phyloP scores from a whole-genome alignment of 176 grass and related monocot genomes.

The Oryza glumipatula region DNA sequence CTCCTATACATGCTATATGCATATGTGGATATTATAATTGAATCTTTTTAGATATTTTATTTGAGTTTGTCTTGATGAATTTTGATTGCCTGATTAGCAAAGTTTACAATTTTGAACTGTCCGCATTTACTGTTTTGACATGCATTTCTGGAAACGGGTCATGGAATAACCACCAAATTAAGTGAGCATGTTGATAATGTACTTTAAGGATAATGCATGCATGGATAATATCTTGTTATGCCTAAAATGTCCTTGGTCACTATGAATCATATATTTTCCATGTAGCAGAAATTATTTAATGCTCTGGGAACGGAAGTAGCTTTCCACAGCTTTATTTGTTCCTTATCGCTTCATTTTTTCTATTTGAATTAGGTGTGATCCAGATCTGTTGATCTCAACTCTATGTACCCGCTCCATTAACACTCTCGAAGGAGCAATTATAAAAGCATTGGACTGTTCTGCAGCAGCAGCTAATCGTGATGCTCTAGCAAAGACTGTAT shows the following conservation, averaged over 20 bases:
- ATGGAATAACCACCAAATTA: constrained; percentile 2
- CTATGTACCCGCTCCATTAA: constrained; percentile 91
- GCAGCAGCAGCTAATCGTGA: constrained; percentile 90
- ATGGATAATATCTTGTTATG: not conserved
- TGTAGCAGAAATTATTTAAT: not conserved
- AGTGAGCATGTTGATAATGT: constrained; percentile 6
- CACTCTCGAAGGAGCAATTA: constrained; percentile 87
- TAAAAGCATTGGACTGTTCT: constrained; percentile 88
- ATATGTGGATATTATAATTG: constrained; percentile 22
- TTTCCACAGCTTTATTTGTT: constrained; percentile 15
- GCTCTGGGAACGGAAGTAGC: not conserved
- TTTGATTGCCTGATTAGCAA: not conserved
- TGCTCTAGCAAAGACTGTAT: constrained; percentile 93
- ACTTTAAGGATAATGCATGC: not conserved
- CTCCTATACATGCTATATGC: not conserved
- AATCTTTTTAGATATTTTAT: constrained; percentile 4
- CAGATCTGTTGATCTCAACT: constrained; percentile 77
- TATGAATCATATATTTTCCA: constrained; percentile 8
- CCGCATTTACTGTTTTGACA: not conserved
- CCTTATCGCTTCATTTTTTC: constrained; percentile 37
- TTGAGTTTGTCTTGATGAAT: not conserved
- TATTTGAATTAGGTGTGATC: constrained; percentile 72
- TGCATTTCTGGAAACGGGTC: not conserved
- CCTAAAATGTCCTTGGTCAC: not conserved
- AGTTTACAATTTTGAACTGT: constrained; percentile 21